Conservation (phyloP, 1,139 yeast species). For the Pichia sp. region DNA sequence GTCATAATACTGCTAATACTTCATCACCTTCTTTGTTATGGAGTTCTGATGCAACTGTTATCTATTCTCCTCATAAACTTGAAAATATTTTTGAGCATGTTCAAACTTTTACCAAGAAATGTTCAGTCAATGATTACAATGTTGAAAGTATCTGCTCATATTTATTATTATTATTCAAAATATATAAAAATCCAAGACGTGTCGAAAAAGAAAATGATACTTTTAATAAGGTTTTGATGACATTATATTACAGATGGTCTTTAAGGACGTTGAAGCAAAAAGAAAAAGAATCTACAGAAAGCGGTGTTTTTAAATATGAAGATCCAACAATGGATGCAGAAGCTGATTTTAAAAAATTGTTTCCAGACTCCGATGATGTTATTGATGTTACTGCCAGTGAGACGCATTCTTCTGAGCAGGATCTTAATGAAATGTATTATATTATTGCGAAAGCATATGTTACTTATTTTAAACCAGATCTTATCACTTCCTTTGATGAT, state of each 20-base stretch:
- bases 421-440: slow-evolving; percentile 33
- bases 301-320: slow-evolving; percentile 57
- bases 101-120: slow-evolving; percentile 36
- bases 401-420: slow-evolving; percentile 10
- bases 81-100: slow-evolving; percentile 33
- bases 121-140: slow-evolving; percentile 38
- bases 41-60: slow-evolving; percentile 38
- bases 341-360: slow-evolving; percentile 64
- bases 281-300: slow-evolving; percentile 53
- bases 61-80: slow-evolving; percentile 28
- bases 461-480: slow-evolving; percentile 26
- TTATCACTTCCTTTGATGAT: slow-evolving; percentile 24
- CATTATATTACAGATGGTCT: slow-evolving; percentile 76
- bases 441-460: slow-evolving; percentile 35
- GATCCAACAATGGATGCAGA: slow-evolving; percentile 63
- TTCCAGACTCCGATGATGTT: slow-evolving; percentile 82
- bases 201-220: slow-evolving; percentile 23
- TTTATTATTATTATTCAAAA: slow-evolving; percentile 34
- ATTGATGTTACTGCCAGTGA: slow-evolving; percentile 33
- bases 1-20: slow-evolving; percentile 4
- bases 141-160: slow-evolving; percentile 44
- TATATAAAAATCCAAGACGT: slow-evolving; percentile 10
- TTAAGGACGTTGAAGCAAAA: slow-evolving; percentile 60
- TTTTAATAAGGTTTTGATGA: slow-evolving; percentile 45
- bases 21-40: slow-evolving; percentile 35